These are phyloP conservation scores for Leccinum subtestaceum DNA, from an alignment of 768 basidiomycete species.

Conservation along the genomic window DNA sequence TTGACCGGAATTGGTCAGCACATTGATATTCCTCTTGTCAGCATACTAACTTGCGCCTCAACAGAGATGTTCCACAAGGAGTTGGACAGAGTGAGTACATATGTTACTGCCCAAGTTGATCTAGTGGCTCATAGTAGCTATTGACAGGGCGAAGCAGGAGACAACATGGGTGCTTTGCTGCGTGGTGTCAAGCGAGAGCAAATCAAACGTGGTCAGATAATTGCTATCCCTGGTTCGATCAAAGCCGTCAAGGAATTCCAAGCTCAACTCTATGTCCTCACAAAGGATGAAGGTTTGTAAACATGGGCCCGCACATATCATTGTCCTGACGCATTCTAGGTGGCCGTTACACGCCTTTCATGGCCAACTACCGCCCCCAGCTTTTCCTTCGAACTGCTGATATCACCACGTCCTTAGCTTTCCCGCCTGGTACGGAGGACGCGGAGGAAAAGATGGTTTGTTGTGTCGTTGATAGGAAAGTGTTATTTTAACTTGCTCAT, in stretches of 20 bases:
- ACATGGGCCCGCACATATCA: slow-evolving; percentile 45
- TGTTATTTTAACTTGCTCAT: slow-evolving; percentile 2
- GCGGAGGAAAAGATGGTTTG: slow-evolving; percentile 84
- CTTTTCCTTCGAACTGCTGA: slow-evolving; percentile 96
- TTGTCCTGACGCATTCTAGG: slow-evolving; percentile 30
- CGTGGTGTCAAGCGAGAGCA: slow-evolving; percentile 98
- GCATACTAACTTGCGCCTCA: slow-evolving; percentile 5
- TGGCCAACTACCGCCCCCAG: slow-evolving; percentile 92
- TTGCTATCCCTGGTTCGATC: slow-evolving; percentile 85
- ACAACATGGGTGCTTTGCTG: slow-evolving; percentile 97
- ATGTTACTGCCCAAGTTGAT: not conserved
- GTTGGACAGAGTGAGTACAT: slow-evolving; percentile 74
- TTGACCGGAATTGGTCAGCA: slow-evolving; percentile 84
- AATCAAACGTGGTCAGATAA: slow-evolving; percentile 88
- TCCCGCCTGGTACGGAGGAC: slow-evolving; percentile 81
- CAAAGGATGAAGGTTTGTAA: slow-evolving; percentile 40
- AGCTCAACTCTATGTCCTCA: slow-evolving; percentile 78
- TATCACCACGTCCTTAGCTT: slow-evolving; percentile 78
- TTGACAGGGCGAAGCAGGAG: slow-evolving; percentile 87
- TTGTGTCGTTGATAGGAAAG: slow-evolving; percentile 1
- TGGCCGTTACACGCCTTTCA: slow-evolving; percentile 89
- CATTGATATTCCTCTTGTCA: not conserved
- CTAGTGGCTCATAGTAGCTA: slow-evolving; percentile 4
- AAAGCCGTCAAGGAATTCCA: slow-evolving; percentile 94
- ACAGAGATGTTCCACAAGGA: slow-evolving; percentile 99